Base-by-base conservation (phyloP, 129 eudicot species). In the Pulicaria dysenterica region DNA sequence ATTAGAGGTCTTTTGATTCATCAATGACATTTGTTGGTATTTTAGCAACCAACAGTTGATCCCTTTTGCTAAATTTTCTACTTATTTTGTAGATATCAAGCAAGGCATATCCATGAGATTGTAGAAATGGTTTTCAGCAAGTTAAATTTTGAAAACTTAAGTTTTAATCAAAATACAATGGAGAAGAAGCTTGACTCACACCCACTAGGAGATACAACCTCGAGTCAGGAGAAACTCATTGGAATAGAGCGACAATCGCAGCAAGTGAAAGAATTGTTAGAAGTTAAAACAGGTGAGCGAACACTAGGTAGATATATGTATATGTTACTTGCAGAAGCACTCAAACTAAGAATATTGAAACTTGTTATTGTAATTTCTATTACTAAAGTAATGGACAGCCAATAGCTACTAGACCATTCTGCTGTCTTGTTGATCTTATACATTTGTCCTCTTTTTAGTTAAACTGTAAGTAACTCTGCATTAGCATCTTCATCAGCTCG, bases 211-310 rank as follows among this genome's bases (percentile, higher is more conserved):
- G 51, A 63, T 63, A 15, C 51, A 66, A 1, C n/a, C 38, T 56
- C 39, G 17, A 24, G 24, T 46, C 43, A 45, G 10, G 56, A 66
- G 56, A 19, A 11, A 46, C 57, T 11, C 41, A 47, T 19, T 66
- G 57, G 43, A 66, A 45, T 66, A 24, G 71, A 66, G 40, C 57
- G 24, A 12, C 24, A 2, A n/a, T 12, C 45, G 71, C 71, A 66
- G 14, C 71, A 66, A 66, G 71, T 66, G 57, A 66, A 46, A 46
- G 10, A 24, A 66, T 19, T 66, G 57, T 47, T 66, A 66, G 42
- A 45, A 66, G 57, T 12, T 66, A 10, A 19, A 65, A 4, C 38
- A 64, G 15, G 53, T 43, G 70, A 42, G 61, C 6, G 7, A 12
- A 19, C 38, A 16, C 6, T 17, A 2, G 4, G 38, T 17, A 56